Evolutionary conservation across 1,139 yeast species (phyloP), one percentile per base, ranked within the genome.

Genomic region (Protomyces pachydermus): DNA sequence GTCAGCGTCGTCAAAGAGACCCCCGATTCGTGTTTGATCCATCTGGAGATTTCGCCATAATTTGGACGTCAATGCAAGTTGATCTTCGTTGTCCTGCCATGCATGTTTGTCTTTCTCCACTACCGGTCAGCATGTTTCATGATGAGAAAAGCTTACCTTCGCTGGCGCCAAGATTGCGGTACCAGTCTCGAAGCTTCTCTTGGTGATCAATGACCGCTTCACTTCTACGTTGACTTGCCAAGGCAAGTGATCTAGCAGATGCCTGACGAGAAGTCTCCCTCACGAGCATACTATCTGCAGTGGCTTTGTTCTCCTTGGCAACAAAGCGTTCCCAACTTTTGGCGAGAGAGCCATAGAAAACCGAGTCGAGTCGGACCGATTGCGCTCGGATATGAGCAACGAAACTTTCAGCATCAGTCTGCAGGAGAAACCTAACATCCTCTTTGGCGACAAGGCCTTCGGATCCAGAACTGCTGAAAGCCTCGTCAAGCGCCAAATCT

Each of bases 71-170:
- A 80, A 83, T n/a, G 80, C 77, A 12, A 79, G 72, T 68, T 83
- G 84, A 69, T 87, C 95, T 60, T 81, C 81, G 61, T 78, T 80
- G 71, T 88, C 95, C 69, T 86, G 91, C 1, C 78, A 72, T 56
- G 80, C 78, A 54, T 89, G 77, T 65, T 81, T 79, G 66, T 77
- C 79, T 66, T 80, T 81, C 34, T 78, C 73, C 4, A 78, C 71
- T 70, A 55, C 61, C 28, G 8, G 16, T 57, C 23, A 57, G 55
- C 50, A 10, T 1, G 10, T 18, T 10, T 45, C n/a, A 12, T 10
- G 25, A 20, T 4, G 23, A 23, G 23, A 50, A 10, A n/a, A 34
- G 6, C 23, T 10, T 52, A 25, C 23, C 23, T 52, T 34, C 46
- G 37, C 51, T 52, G 53, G 58, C 64, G 42, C 28, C 58, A 25